These are phyloP conservation scores for Taiwanofungus camphoratus DNA, from an alignment of 1,284 basidiomycete species.

Conservation along the genomic window DNA sequence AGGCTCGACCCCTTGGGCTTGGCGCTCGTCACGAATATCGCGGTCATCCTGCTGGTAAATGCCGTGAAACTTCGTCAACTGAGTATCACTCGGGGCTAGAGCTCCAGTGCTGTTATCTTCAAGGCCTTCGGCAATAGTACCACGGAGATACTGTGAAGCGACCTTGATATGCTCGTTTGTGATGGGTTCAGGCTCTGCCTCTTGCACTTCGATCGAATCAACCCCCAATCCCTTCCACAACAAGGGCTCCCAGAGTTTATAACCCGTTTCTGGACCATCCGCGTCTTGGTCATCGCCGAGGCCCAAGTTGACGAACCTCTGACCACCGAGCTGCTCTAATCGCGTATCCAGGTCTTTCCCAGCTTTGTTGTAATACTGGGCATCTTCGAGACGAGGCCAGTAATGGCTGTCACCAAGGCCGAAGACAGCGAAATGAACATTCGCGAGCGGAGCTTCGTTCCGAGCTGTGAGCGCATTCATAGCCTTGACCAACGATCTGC, in stretches of 20 bases:
- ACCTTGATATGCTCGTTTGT: constrained; percentile 99
- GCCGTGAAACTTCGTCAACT: constrained; percentile 99
- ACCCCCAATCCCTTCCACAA: constrained; percentile 96
- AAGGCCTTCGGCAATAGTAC: constrained; percentile 92
- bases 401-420: constrained; percentile 98
- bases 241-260: constrained; percentile 90
- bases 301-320: constrained; percentile 70
- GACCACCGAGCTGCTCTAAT: constrained; percentile 71
- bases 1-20: constrained; percentile 89
- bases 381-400: constrained; percentile 96
- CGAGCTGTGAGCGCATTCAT: constrained; percentile 62
- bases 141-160: constrained; percentile 90
- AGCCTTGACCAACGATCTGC: constrained; percentile 85
- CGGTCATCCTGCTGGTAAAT: constrained; percentile 98
- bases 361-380: constrained; percentile 97
- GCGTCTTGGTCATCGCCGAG: constrained; percentile 98
- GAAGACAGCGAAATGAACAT: constrained; percentile 81
- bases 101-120: constrained; percentile 85
- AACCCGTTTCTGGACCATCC: constrained; percentile 94
- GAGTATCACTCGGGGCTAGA: constrained; percentile 84
- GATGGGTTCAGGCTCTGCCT: constrained; percentile 94
- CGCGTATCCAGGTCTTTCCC: constrained; percentile 86
- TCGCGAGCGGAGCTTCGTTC: constrained; percentile 50
- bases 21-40: constrained; percentile 95
- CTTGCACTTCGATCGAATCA: constrained; percentile 83